Evolutionary conservation across 1,284 basidiomycete species (phyloP).

Genomic region (Cryptococcus sp.): DNA sequence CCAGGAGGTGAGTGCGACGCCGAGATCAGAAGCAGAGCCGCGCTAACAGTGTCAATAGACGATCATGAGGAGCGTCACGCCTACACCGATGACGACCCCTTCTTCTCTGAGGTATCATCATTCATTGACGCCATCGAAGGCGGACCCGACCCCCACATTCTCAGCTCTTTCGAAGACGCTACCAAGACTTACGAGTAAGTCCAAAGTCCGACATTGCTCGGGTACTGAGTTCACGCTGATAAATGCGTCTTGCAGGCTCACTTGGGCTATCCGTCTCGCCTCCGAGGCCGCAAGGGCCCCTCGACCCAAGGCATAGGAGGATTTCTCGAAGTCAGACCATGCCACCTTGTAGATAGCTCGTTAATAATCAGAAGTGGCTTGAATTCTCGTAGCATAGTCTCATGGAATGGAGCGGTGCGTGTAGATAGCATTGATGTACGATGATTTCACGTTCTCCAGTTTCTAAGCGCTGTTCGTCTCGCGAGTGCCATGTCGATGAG

Average conservation of each 20-base stretch:
- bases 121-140: constrained; percentile 76
- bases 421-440: no score
- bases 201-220: not conserved
- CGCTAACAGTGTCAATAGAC: constrained; percentile 48
- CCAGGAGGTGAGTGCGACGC: constrained; percentile 67
- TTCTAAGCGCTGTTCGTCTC: no score
- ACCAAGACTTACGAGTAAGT: constrained; percentile 73
- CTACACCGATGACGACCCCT: constrained; percentile 83
- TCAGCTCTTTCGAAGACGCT: constrained; percentile 66
- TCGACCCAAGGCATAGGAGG: constrained; percentile 1
- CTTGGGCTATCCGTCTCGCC: constrained; percentile 68
- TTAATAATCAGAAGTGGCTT: no score
- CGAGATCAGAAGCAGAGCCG: no score
- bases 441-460: no score
- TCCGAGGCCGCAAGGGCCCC: constrained; percentile 58
- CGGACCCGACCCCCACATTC: constrained; percentile 49
- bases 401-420: no score
- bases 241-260: constrained; percentile 24
- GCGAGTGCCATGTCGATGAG: no score
- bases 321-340: no score
- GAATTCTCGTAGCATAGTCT: no score
- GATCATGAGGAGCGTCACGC: constrained; percentile 75
- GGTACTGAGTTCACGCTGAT: not conserved
- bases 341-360: no score
- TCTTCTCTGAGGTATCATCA: constrained; percentile 85